phyloP scores from a whole-genome alignment of 2,329 filamentous ascomycete genomes.

The Fusarium begoniae region DNA sequence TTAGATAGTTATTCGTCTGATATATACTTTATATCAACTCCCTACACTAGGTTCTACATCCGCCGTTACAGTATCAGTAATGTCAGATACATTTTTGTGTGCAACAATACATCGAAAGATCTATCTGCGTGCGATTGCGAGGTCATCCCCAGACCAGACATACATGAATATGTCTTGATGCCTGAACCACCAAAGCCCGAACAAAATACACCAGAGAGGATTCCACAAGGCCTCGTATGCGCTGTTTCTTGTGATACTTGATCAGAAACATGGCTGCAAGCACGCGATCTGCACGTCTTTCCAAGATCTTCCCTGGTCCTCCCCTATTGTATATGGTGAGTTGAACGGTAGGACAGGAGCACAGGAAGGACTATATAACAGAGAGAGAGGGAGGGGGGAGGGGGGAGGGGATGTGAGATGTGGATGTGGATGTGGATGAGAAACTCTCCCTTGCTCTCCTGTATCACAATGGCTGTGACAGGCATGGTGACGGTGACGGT shows the following conservation, averaged over 20 bases:
- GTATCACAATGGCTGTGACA: slow-evolving; percentile 7
- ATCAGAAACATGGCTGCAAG: slow-evolving; percentile 46
- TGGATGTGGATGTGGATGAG: neutral
- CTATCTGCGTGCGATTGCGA: slow-evolving; percentile 3
- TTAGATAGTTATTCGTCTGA: neutral
- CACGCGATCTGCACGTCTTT: slow-evolving; percentile 42
- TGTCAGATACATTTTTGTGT: neutral
- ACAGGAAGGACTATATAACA: neutral
- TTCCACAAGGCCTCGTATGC: slow-evolving; percentile 36
- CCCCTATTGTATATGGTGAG: neutral
- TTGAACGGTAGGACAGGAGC: slow-evolving; percentile 1
- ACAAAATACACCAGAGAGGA: slow-evolving; percentile 2
- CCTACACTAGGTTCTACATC: neutral
- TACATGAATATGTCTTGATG: slow-evolving; percentile 32
- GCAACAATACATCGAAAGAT: slow-evolving; percentile 7
- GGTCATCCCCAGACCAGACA: slow-evolving; percentile 9
- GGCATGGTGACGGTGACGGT: neutral
- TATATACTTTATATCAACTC: neutral
- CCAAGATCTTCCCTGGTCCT: slow-evolving; percentile 37
- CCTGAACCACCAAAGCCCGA: slow-evolving; percentile 29
- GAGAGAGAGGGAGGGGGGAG: neutral
- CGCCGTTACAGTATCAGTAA: neutral
- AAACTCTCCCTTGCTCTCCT: neutral
- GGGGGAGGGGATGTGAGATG: neutral
- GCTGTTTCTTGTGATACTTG: slow-evolving; percentile 37